phyloP scores from a whole-genome alignment of 139 green algal species.

The Chlamydomonas applanata region DNA sequence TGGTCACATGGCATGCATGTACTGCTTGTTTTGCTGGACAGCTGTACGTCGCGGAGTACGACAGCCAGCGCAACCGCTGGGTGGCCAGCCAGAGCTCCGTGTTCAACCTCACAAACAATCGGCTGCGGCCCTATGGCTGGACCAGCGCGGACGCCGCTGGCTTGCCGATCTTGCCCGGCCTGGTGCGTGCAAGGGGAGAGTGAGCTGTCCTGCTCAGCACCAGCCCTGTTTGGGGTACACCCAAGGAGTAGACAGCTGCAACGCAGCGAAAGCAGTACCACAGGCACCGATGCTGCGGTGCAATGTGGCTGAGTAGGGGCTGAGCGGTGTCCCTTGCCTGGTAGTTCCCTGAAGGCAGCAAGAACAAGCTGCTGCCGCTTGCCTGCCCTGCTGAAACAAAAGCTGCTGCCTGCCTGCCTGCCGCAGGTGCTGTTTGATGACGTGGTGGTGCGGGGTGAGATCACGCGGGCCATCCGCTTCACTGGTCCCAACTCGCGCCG shows the following conservation, averaged over 20 bases:
- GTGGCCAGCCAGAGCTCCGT: background rate
- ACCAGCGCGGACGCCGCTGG: constrained; percentile 38
- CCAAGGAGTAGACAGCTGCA: too few species aligned
- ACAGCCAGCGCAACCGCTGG: constrained; percentile 7
- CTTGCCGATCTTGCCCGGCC: constrained; percentile 28
- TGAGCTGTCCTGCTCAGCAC: too few species aligned
- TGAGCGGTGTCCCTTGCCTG: too few species aligned
- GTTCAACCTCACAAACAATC: constrained; percentile 21
- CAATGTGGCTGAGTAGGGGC: too few species aligned
- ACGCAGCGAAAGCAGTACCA: too few species aligned
- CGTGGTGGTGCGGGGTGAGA: constrained; percentile 11
- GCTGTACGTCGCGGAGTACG: constrained; percentile 11
- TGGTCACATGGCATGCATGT: too few species aligned
- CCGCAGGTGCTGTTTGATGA: constrained; percentile 10
- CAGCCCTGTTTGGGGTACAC: too few species aligned
- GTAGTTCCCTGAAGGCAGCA: too few species aligned
- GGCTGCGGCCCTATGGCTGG: constrained; percentile 15
- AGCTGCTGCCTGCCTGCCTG: too few species aligned
- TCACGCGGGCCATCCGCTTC: constrained; percentile 39
- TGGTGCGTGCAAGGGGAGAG: constrained; percentile 8
- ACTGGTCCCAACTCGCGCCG: constrained; percentile 17
- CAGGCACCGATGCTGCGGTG: too few species aligned
- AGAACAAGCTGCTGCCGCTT: too few species aligned
- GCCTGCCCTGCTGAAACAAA: too few species aligned
- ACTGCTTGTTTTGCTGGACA: background rate